Evolutionary conservation across 2,329 filamentous ascomycete species (phyloP), one percentile per base, ranked within the genome.

Genomic region (Fusarium ramigenum): DNA sequence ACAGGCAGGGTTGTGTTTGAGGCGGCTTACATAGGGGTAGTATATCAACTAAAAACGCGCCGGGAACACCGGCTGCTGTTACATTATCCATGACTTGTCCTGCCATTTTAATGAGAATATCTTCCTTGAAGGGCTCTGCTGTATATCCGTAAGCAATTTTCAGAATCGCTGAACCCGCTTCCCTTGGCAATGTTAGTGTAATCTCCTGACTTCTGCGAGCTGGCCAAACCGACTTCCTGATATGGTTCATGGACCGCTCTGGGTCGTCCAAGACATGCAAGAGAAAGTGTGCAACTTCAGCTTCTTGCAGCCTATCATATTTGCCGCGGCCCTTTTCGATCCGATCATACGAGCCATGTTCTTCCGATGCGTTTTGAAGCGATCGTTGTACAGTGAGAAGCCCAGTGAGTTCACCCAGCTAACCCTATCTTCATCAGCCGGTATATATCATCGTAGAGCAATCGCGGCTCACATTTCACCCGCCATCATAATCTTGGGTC

Each of bases 311-410:
- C 0, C 65, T 37, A 40, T 84, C 77, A 64, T 84, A 87, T 83
- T 81, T 2, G 81, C 66, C 2, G 84, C 80, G 0, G 80, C 72
- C 0, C 72, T 62, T 40, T 84, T 84, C 1, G 85, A 83, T 1
- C 87, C 87, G 10, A 89, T 78, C 18, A 84, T 79, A n/a, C 81
- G 80, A 32, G 81, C 79, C 44, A 86, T 81, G 15, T 84, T 80
- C 74, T 85, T 88, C 16, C 87, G 85, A 52, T 86, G 81, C 6
- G 78, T 78, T 34, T 80, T 80, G 25, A 84, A 83, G 10, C 75
- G 80, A 19, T 80, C 77, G 15, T 81, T 81, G 58, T 86, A 83
- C 18, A 77, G 77, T 28, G 78, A 75, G 23, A 83, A 63, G 5
- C 79, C 79, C 5, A 85, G 68, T 1, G 79, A 67, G 23, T 84